phyloP scores from a whole-genome alignment of 108 stramenopile species.

The Fistulifera solaris region DNA sequence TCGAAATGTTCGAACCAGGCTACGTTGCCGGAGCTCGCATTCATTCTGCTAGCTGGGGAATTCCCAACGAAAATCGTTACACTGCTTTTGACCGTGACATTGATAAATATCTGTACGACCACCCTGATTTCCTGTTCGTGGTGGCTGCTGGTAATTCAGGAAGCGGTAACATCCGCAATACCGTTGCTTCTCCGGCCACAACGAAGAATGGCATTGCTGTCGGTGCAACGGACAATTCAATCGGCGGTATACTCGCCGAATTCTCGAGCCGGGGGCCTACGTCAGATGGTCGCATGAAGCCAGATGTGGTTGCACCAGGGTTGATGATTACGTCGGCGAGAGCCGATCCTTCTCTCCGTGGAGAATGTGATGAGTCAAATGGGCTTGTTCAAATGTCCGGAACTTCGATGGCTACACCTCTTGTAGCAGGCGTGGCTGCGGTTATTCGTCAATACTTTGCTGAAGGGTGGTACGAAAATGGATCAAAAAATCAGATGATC shows the following conservation, averaged over 20 bases:
- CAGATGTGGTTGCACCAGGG: constrained; percentile 75
- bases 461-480: constrained; percentile 43
- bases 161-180: constrained; percentile 15
- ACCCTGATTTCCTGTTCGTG: constrained; percentile 43
- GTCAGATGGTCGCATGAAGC: constrained; percentile 65
- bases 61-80: constrained; percentile 14
- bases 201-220: constrained; percentile 63
- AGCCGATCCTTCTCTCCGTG: constrained; percentile 19
- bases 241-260: constrained; percentile 26
- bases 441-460: constrained; percentile 67
- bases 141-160: constrained; percentile 72
- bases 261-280: constrained; percentile 65
- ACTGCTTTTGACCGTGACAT: constrained; percentile 20
- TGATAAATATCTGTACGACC: constrained; percentile 22
- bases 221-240: constrained; percentile 33
- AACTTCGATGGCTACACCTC: constrained; percentile 61
- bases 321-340: constrained; percentile 42
- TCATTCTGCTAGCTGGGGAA: constrained; percentile 40
- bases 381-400: constrained; percentile 17
- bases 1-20: background rate
- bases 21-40: constrained; percentile 14
- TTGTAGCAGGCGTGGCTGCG: constrained; percentile 54
- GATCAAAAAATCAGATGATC: constrained; percentile 35
- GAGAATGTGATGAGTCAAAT: constrained; percentile 26
- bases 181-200: constrained; percentile 47